Evolutionary conservation across 2,329 filamentous ascomycete species (phyloP).

Genomic region (Diaporthe sp.): DNA sequence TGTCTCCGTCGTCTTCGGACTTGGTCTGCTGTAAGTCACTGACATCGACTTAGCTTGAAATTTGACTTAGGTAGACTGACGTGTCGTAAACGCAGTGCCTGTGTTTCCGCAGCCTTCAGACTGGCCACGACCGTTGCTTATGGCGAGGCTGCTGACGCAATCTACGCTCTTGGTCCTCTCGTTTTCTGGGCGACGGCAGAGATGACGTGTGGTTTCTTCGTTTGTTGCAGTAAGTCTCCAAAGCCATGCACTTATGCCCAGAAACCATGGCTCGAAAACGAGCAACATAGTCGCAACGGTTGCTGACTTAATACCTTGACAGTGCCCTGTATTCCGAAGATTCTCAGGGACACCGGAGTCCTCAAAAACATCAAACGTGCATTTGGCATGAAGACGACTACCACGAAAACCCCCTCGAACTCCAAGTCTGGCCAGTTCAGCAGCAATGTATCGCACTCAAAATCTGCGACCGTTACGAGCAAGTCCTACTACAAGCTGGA

Average conservation of each 20-base stretch:
- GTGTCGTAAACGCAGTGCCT: constrained; percentile 49
- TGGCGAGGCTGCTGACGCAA: constrained; percentile 46
- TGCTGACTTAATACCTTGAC: not conserved
- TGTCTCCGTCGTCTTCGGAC: constrained; percentile 48
- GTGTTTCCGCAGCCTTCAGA: constrained; percentile 54
- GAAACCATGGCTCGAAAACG: not conserved
- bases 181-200: constrained; percentile 59
- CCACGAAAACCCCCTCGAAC: not conserved
- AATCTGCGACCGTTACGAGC: constrained; percentile 12
- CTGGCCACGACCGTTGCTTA: constrained; percentile 50
- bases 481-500: constrained; percentile 36
- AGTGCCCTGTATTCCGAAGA: constrained; percentile 38
- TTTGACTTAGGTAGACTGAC: not conserved
- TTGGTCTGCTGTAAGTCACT: constrained; percentile 49
- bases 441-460: not conserved
- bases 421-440: not conserved
- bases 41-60: not conserved
- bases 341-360: constrained; percentile 40
- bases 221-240: constrained; percentile 34
- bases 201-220: constrained; percentile 59
- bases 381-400: constrained; percentile 39
- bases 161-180: constrained; percentile 54
- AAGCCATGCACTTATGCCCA: not conserved
- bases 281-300: not conserved
- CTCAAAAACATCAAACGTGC: constrained; percentile 41